Evolutionary conservation across 1,284 basidiomycete genomes (phyloP).

Genomic region (Austroboletus niveus): DNA sequence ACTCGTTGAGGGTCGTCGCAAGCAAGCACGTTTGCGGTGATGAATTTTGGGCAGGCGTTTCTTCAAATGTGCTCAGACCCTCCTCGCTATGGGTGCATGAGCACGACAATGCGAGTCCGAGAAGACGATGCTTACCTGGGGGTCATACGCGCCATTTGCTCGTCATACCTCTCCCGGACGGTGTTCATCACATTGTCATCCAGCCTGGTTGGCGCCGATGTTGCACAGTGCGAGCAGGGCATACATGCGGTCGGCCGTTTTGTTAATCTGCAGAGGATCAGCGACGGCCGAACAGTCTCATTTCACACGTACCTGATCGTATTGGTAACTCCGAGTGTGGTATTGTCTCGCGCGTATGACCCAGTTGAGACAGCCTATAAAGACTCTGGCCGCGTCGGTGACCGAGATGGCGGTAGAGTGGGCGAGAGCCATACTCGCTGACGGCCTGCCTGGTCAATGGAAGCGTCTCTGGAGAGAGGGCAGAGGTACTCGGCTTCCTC

Average conservation of each 20-base stretch:
- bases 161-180: slow-evolving; percentile 91
- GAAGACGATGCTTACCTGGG: slow-evolving; percentile 56
- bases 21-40: slow-evolving; percentile 89
- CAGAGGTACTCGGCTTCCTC: slow-evolving; percentile 78
- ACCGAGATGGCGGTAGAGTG: slow-evolving; percentile 97
- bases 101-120: background rate
- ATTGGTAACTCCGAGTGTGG: slow-evolving; percentile 94
- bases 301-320: slow-evolving; percentile 72
- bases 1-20: slow-evolving; percentile 81
- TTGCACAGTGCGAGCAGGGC: slow-evolving; percentile 93
- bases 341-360: slow-evolving; percentile 92
- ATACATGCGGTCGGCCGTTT: slow-evolving; percentile 97
- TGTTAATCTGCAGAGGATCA: slow-evolving; percentile 71
- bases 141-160: slow-evolving; percentile 86
- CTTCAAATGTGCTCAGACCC: slow-evolving; percentile 83
- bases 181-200: slow-evolving; percentile 95
- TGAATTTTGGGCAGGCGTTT: slow-evolving; percentile 96
- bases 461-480: background rate
- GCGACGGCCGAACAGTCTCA: background rate
- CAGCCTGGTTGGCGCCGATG: slow-evolving; percentile 84
- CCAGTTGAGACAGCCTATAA: slow-evolving; percentile 92
- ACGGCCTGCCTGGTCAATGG: slow-evolving; percentile 65
- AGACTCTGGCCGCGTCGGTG: slow-evolving; percentile 92
- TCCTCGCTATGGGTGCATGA: slow-evolving; percentile 50
- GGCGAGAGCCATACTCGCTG: slow-evolving; percentile 88